Base-by-base conservation (phyloP, 2,329 filamentous ascomycete species). In the Fusarium sp. region DNA sequence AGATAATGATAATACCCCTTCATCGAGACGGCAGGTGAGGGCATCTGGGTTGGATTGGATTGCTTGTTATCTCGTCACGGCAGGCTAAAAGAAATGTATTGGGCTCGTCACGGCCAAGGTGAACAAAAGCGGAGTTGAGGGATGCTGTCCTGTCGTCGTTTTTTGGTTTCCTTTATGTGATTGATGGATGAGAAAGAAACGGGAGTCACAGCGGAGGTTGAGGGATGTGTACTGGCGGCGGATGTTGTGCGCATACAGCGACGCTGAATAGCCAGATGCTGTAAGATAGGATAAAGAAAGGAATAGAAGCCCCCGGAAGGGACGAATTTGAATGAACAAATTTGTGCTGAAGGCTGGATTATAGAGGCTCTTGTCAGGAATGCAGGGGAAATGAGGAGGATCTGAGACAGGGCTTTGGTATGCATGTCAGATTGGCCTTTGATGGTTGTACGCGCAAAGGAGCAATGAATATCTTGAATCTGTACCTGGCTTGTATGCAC, bases 1-100 rank as follows among this genome's bases (percentile, higher is more conserved):
- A 70, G 65, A 73, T 73, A 73, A 73, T 73, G 72, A 73, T 73
- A 73, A 73, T 73, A 71, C 70, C 70, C 68, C 68, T 65, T 61
- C 53, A 66, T 70, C 64, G 59, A 68, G 62, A 70, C 63, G 68
- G 50, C 58, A 70, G 66, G 68, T 66, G 68, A 67, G 66, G 68
- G 68, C 61, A 68, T 67, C 64, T 70, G 61, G 56, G 55, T 65
- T 65, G 56, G 39, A 47, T 54, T 70, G 61, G 56, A 57, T 65
- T 65, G 56, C 41, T 50, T 54, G 50, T 67, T 50, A 54, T 56
- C 40, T 66, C 58, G 57, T 66, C 53, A 61, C 58, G 66, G 56
- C 66, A 64, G 65, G 64, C 53, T 54, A 61, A 64, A 67, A 64
- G 60, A 63, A 59, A 69, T 40, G 58, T 57, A 54, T 59, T 57